Base-by-base conservation (phyloP, 805 yeast species). In the Sungouiella thailandica region DNA sequence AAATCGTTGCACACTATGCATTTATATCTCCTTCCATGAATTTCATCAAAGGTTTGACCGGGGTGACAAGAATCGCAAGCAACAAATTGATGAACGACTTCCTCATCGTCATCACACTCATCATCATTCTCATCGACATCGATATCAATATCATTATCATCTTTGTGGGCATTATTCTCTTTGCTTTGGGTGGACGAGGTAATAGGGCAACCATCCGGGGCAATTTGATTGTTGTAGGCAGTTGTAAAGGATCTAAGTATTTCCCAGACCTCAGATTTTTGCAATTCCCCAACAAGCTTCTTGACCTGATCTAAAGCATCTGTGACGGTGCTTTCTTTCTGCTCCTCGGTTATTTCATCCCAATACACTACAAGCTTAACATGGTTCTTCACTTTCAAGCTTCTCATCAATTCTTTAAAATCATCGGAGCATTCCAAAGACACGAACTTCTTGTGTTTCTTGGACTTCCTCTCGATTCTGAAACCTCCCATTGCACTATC, bases 381-480 rank as follows among this genome's bases (percentile, higher is more conserved):
- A 37, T 60, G 64, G 37, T 58, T 64, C 45, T 72, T 73, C 13
- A 74, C 78, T 35, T 60, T 55, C 41, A 75, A 58, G 29, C 78
- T 68, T 41, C 78, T 60, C 26, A 53, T 50, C 36, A 75, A 57
- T 16, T 62, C 51, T 30, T 53, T 57, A 47, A 67, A 74, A 37
- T 74, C 79, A 4, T 57, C 55, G 3, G 26, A 42, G 4, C 58
- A 34, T 12, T 55, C 65, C 40, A 76, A 60, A 4, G 52, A 38
- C 9, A 72, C 68, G 41, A 60, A 74, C 7, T 52, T 46, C 25
- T 58, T 61, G 25, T 56, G 55, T 43, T 66, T 72, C 51, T 69
- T 72, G n/a, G 77, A 70, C 41, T 66, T 72, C 41, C 81, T 60
- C 28, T 36, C 41, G 14, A 39, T 31, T 14, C 19, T 36, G n/a